Base-by-base conservation (phyloP, 192 early-diverging fungal genomes). In the Coemansia sp. region DNA sequence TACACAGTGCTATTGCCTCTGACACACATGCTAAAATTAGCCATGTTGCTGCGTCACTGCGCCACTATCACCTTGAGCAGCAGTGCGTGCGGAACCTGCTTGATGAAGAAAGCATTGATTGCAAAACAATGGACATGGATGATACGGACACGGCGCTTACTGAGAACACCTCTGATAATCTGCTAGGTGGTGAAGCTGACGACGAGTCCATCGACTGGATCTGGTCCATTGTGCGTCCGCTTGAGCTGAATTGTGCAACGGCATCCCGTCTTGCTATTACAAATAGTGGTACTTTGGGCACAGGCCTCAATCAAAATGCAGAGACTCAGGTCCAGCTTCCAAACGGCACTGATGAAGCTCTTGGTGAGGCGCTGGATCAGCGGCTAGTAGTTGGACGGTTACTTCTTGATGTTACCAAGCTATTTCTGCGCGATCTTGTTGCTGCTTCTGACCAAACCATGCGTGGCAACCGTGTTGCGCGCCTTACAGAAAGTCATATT, bases 371-470 rank as follows among this genome's bases (percentile, higher is more conserved):
- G 10, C 57, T 81, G 17, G 60, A 68, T 56, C 78, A 81, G 67
- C 72, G 74, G 9, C 23, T 81, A 7, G 66, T 75, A 19, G 73
- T 81, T 4, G 78, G 78, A 9, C 51, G 47, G 37, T 66, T 81
- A 40, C 56, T 81, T 9, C 54, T 72, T 31, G 73, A 75, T 26
- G 60, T 65, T 25, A 54, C 69, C n/a, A 71, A 51, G 40, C 48
- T 81, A 69, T 81, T 81, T 55, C 61, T 81, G 26, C 65, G 74
- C 15, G 73, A 81, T 17, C 48, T 81, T 17, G 48, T 81, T 28
- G 38, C 59, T 19, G 66, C 72, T 2, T 60, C 78, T 2, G 69
- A 72, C 31, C 49, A 44, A 20, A 11, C 60, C 49, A 63, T 75
- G 66, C 78, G 78, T 54, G 36, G 31, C 19, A 68, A 81, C 57